Conservation (phyloP, 2,329 filamentous ascomycete genomes). For the Niveomyces coronatus region DNA sequence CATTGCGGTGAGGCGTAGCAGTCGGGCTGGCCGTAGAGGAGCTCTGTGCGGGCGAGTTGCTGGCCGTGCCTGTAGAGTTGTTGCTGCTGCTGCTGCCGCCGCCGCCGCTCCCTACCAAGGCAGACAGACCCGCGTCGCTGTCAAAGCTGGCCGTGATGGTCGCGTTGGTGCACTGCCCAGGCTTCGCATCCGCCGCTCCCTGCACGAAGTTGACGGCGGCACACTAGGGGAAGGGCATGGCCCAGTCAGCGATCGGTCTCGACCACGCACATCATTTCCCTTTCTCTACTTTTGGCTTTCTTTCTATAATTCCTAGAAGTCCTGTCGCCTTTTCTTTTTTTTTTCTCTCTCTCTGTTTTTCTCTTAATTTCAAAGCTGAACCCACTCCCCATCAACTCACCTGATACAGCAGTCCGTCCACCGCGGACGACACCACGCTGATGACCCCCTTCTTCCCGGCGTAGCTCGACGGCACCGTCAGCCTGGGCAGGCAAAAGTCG, state of each 20-base stretch:
- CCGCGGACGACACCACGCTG: slow-evolving; percentile 38
- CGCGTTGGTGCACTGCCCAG: slow-evolving; percentile 26
- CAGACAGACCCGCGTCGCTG: slow-evolving; percentile 23
- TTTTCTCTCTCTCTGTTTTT: not conserved
- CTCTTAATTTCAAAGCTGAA: not conserved
- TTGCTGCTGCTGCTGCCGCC: not conserved
- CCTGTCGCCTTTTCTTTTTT: not conserved
- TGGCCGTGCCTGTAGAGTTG: not conserved
- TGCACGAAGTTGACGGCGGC: slow-evolving; percentile 44
- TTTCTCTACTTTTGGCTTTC: too few relatives aligned
- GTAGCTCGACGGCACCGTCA: slow-evolving; percentile 39
- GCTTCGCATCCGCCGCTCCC: slow-evolving; percentile 21
- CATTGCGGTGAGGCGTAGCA: not conserved
- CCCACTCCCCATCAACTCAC: slow-evolving; percentile 23
- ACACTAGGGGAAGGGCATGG: slow-evolving; percentile 29
- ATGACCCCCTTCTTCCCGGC: slow-evolving; percentile 46
- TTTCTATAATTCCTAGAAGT: too few relatives aligned
- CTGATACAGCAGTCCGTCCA: slow-evolving; percentile 48
- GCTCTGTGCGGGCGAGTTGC: not conserved
- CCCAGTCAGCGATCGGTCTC: not conserved
- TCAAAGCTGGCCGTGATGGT: slow-evolving; percentile 22
- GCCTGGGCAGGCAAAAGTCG: slow-evolving; percentile 38
- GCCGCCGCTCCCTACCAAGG: slow-evolving; percentile 19
- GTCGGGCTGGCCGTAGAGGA: slow-evolving; percentile 1
- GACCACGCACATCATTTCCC: too few relatives aligned